These are phyloP conservation scores for Linaria vulgaris DNA, from an alignment of 257 asterid genomes.

Conservation along the genomic window DNA sequence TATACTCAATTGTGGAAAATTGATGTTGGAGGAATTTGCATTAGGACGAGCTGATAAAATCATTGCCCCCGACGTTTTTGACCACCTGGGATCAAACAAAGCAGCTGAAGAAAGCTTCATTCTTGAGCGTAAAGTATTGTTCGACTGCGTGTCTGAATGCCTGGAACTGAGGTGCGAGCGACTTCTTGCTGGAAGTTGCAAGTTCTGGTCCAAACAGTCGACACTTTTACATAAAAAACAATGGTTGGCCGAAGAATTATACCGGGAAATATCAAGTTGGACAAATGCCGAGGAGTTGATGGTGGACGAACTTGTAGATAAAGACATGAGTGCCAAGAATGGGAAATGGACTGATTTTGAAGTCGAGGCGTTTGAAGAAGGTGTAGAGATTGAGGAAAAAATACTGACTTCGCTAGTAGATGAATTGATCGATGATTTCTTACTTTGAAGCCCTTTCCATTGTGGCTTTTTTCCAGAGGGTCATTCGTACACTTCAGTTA, in stretches of 20 bases:
- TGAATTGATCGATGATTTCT: slow-evolving; percentile 68
- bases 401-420: slow-evolving; percentile 66
- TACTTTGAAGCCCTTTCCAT: slow-evolving; percentile 31
- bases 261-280: slow-evolving; percentile 75
- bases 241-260: slow-evolving; percentile 72
- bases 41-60: slow-evolving; percentile 57
- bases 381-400: slow-evolving; percentile 70
- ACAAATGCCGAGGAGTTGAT: slow-evolving; percentile 59
- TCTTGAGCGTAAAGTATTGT: slow-evolving; percentile 59
- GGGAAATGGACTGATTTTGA: slow-evolving; percentile 94
- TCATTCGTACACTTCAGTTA: too few relatives aligned
- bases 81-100: slow-evolving; percentile 55
- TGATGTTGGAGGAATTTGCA: slow-evolving; percentile 58
- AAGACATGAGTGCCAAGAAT: slow-evolving; percentile 71
- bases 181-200: slow-evolving; percentile 44
- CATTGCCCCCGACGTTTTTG: slow-evolving; percentile 53
- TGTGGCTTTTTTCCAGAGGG: slow-evolving; percentile 20
- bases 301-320: slow-evolving; percentile 93
- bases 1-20: slow-evolving; percentile 43
- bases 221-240: slow-evolving; percentile 37
- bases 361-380: slow-evolving; percentile 71
- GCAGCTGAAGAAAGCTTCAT: slow-evolving; percentile 42
- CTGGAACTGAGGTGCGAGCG: slow-evolving; percentile 44
- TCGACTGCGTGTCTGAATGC: slow-evolving; percentile 67
- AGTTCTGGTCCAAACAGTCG: slow-evolving; percentile 61